Percentiles rank a stretch among this genome's conserved stretches.
These are phyloP conservation scores for Lactarius hengduanensis DNA, from an alignment of 768 basidiomycete genomes.

Conservation along the genomic window DNA sequence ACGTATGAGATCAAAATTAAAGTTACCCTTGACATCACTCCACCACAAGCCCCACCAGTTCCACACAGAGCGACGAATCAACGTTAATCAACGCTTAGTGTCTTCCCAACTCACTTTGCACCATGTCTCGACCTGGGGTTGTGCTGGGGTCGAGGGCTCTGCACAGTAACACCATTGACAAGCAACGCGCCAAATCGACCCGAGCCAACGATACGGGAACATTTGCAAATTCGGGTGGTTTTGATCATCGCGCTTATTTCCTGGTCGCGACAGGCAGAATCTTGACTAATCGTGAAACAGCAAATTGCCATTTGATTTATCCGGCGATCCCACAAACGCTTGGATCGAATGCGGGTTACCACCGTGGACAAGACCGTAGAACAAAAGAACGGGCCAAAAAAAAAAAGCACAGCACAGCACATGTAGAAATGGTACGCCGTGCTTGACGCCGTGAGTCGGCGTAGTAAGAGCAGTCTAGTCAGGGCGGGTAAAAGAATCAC, in stretches of 20 bases:
- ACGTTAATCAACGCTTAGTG: not conserved
- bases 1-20: not conserved
- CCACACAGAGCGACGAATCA: not conserved
- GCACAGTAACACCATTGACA: not conserved
- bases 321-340: not conserved
- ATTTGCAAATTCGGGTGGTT: not conserved
- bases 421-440: not conserved
- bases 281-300: not conserved
- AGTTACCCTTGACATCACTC: not conserved
- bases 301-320: not conserved
- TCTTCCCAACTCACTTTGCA: not conserved
- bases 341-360: not conserved
- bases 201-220: not conserved
- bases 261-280: not conserved
- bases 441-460: not conserved
- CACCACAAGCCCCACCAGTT: not conserved
- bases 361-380: not conserved
- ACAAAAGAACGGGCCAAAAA: not conserved
- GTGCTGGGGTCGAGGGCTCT: not conserved
- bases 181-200: too few species aligned
- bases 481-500: not conserved
- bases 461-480: not conserved
- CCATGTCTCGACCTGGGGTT: not conserved
- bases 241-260: not conserved
- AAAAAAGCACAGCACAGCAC: not conserved